A percentile compares a stretch with the other conserved stretches of the same genome.
These are phyloP conservation scores for Cenchrus fungigraminus DNA, from an alignment of 176 grass and related monocot genomes.

Conservation along the genomic window DNA sequence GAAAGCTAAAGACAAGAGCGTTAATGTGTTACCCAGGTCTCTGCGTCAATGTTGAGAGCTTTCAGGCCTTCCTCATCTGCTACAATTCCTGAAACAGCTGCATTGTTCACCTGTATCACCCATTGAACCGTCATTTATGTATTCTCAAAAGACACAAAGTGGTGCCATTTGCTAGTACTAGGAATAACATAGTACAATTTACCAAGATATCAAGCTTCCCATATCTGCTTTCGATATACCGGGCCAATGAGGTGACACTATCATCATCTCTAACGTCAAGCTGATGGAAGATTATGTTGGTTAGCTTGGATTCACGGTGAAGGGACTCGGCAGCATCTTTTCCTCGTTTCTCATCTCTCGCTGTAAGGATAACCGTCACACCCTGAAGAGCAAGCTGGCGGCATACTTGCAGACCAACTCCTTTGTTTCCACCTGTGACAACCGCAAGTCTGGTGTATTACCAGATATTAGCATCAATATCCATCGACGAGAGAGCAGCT, in stretches of 20 bases:
- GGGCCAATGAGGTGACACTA: slow-evolving; percentile 46
- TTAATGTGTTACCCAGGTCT: slow-evolving; percentile 45
- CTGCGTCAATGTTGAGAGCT: slow-evolving; percentile 64
- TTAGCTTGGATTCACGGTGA: slow-evolving; percentile 29
- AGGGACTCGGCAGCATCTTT: slow-evolving; percentile 46
- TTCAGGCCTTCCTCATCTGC: slow-evolving; percentile 57
- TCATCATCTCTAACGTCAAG: slow-evolving; percentile 54
- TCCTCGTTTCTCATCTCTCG: slow-evolving; percentile 65
- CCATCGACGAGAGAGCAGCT: neutral
- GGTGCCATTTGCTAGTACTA: neutral
- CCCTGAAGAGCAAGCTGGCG: slow-evolving; percentile 51
- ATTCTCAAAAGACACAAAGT: neutral
- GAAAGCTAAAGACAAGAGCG: neutral
- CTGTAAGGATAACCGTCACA: slow-evolving; percentile 65
- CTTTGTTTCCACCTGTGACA: slow-evolving; percentile 76
- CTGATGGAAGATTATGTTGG: slow-evolving; percentile 66
- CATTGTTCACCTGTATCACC: slow-evolving; percentile 69
- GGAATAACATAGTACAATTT: neutral
- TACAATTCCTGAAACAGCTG: slow-evolving; percentile 49
- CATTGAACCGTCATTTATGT: neutral
- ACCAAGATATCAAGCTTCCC: slow-evolving; percentile 82
- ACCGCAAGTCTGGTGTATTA: slow-evolving; percentile 53
- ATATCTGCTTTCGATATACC: slow-evolving; percentile 42
- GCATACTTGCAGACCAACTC: slow-evolving; percentile 67
- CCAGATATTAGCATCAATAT: neutral